Percentiles rank a stretch among this genome's conserved stretches.
phyloP scores from a whole-genome alignment of 2,329 filamentous ascomycete species.

The Aspergillus pseudonomiae region DNA sequence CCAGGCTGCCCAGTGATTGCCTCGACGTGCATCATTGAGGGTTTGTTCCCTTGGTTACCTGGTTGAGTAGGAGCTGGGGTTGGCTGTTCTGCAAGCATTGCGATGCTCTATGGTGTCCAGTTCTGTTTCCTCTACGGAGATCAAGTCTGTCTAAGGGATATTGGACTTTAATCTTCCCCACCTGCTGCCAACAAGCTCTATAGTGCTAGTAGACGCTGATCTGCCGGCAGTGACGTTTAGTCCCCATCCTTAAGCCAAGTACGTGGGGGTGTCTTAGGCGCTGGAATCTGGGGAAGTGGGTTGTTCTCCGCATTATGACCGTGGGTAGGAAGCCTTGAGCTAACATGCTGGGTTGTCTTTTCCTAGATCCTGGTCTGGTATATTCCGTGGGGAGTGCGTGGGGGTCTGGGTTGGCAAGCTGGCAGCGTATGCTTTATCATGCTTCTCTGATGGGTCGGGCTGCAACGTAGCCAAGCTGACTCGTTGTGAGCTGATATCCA shows the following conservation, averaged over 20 bases:
- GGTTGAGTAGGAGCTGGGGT: neutral
- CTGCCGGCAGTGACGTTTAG: neutral
- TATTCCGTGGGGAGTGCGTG: neutral
- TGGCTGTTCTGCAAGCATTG: neutral
- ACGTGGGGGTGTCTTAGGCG: conserved; percentile 1
- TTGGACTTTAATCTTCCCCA: neutral
- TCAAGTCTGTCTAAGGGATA: neutral
- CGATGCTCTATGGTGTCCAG: neutral
- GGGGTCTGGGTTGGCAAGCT: neutral
- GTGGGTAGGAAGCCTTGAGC: neutral
- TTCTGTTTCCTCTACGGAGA: neutral
- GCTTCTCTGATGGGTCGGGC: too few relatives aligned
- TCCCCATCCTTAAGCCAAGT: neutral
- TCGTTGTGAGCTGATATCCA: neutral
- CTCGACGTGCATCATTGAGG: conserved; percentile 8
- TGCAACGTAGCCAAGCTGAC: too few relatives aligned
- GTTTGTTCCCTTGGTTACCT: neutral
- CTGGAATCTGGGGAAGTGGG: conserved; percentile 2
- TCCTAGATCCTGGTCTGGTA: neutral
- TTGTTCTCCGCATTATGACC: conserved; percentile 5
- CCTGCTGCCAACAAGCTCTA: neutral
- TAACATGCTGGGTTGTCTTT: neutral
- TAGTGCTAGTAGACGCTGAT: neutral
- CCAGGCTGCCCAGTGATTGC: conserved; percentile 25
- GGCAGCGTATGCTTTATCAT: too few relatives aligned